phyloP scores from a whole-genome alignment of 139 green algal species.

The Haematococcus sp. region DNA sequence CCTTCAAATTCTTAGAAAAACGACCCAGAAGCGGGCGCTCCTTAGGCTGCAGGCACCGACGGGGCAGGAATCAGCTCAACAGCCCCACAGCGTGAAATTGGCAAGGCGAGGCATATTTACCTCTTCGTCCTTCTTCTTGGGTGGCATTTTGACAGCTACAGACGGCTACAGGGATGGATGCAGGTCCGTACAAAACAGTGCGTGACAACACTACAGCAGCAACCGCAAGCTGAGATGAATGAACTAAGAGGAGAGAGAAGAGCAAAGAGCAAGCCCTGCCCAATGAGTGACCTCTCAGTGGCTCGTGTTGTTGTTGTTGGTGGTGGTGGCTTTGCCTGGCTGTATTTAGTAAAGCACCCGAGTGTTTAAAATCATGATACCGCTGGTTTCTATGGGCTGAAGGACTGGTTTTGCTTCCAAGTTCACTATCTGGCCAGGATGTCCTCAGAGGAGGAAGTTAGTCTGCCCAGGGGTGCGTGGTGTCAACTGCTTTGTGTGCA shows the following conservation, averaged over 20 bases:
- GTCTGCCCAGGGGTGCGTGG: conserved; percentile 34
- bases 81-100: not conserved
- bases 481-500: not conserved
- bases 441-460: conserved; percentile 34
- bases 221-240: not conserved
- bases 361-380: too few relatives aligned
- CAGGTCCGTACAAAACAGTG: not conserved
- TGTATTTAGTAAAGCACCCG: too few relatives aligned
- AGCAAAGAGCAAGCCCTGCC: not conserved
- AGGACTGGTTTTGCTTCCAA: too few relatives aligned
- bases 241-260: too few relatives aligned
- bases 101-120: not conserved
- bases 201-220: not conserved
- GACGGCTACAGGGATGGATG: too few relatives aligned
- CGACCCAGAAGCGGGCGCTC: conserved; percentile 88
- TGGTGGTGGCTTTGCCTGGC: too few relatives aligned
- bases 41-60: conserved; percentile 31
- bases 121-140: conserved; percentile 83
- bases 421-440: not conserved
- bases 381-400: not conserved
- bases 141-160: conserved; percentile 59
- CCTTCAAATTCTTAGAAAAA: conserved; percentile 71
- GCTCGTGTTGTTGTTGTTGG: too few relatives aligned
- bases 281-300: too few relatives aligned
- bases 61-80: too few relatives aligned